Percentiles rank a stretch among this genome's conserved stretches.
Evolutionary conservation across 2,329 filamentous ascomycete genomes (phyloP).

Genomic region (Colletotrichum lentis): DNA sequence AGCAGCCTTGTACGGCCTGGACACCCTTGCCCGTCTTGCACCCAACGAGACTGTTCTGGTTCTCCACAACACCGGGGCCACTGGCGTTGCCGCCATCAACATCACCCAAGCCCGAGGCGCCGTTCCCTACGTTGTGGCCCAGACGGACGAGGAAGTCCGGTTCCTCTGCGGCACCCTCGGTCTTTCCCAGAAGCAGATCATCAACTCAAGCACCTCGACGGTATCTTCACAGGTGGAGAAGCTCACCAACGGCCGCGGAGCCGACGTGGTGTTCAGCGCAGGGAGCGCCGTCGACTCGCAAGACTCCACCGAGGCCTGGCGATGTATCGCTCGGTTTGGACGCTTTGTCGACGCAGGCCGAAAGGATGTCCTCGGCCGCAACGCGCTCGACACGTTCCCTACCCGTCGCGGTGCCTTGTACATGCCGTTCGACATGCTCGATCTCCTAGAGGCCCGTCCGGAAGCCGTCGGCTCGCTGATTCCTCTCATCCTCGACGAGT

Average conservation of each 20-base stretch:
- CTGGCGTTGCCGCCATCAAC: conserved; percentile 40
- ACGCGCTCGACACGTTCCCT: not conserved
- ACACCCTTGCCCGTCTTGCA: conserved; percentile 38
- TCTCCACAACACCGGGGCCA: conserved; percentile 20
- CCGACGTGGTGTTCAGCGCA: not conserved
- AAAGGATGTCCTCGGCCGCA: not conserved
- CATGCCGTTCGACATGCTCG: no score
- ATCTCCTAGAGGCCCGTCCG: no score
- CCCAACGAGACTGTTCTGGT: conserved; percentile 39
- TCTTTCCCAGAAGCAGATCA: not conserved
- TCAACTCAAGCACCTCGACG: no score
- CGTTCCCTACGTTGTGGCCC: conserved; percentile 37
- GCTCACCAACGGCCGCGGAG: not conserved
- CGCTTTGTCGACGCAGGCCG: not conserved
- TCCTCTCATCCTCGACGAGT: no score
- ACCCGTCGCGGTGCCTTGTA: no score
- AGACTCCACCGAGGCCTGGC: not conserved
- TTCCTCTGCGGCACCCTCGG: conserved; percentile 28
- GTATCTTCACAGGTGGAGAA: no score
- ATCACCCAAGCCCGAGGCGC: conserved; percentile 38
- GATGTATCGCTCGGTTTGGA: not conserved
- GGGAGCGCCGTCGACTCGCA: not conserved
- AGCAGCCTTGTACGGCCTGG: conserved; percentile 41
- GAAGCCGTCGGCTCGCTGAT: no score
- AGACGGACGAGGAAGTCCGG: no score